phyloP scores from a whole-genome alignment of 352 stramenopile species.

The Phytophthora fragariaefolia region DNA sequence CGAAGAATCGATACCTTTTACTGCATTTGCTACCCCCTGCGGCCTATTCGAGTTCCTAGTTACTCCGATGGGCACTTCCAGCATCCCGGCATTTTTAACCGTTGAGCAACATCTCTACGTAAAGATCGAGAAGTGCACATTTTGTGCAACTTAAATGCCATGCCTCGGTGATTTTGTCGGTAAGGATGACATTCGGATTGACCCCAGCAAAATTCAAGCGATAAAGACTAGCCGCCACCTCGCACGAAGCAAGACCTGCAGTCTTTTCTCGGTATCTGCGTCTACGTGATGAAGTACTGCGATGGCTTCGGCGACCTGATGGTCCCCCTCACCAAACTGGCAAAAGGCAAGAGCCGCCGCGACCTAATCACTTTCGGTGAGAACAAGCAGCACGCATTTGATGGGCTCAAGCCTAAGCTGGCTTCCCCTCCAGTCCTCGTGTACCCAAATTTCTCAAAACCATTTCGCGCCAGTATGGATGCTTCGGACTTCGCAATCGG shows the following conservation, averaged over 20 bases:
- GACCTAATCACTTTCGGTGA: background rate
- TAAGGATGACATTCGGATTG: conserved; percentile 20
- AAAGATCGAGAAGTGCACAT: conserved; percentile 15
- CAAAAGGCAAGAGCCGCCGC: background rate
- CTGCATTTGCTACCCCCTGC: background rate
- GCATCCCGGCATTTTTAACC: conserved; percentile 5
- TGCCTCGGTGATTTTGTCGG: conserved; percentile 8
- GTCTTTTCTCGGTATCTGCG: conserved; percentile 24
- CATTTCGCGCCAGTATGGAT: conserved; percentile 10
- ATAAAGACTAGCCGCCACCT: conserved; percentile 13
- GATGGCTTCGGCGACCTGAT: background rate
- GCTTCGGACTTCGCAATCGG: conserved; percentile 9
- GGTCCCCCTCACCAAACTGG: conserved; percentile 5
- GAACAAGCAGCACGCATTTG: background rate
- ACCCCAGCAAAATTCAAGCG: conserved; percentile 19
- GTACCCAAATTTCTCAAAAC: conserved; percentile 3
- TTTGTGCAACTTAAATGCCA: conserved; percentile 7
- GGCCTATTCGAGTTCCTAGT: background rate
- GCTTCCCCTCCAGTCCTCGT: conserved; percentile 4
- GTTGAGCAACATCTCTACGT: conserved; percentile 8
- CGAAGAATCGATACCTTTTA: conserved; percentile 1
- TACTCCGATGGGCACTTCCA: background rate
- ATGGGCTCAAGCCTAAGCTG: background rate
- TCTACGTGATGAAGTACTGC: conserved; percentile 30
- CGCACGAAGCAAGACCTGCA: conserved; percentile 24